Evolutionary conservation across 257 asterid genomes (phyloP).

Genomic region (Gentiana dahurica): DNA sequence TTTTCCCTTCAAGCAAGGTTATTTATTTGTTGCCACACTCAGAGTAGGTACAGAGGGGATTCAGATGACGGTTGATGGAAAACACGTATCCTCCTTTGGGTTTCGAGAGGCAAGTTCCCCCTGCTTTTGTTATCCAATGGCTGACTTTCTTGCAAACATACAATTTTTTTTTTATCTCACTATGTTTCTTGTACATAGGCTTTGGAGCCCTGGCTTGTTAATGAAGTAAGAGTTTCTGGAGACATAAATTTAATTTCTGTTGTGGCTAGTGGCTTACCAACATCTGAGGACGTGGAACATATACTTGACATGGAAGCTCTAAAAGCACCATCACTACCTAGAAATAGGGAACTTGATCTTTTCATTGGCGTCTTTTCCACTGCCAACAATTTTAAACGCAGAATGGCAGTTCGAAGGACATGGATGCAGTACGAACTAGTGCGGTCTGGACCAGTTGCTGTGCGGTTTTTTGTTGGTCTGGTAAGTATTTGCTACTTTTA

Average conservation of each 20-base stretch:
- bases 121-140: background rate
- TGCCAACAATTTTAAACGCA: conserved; percentile 90
- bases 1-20: conserved; percentile 85
- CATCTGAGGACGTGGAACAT: conserved; percentile 88
- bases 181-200: conserved; percentile 37
- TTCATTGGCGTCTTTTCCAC: conserved; percentile 90
- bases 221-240: conserved; percentile 80
- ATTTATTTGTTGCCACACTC: conserved; percentile 78
- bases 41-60: conserved; percentile 94
- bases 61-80: conserved; percentile 98
- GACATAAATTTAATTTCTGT: conserved; percentile 69
- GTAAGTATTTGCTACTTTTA: conserved; percentile 32
- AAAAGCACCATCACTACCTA: conserved; percentile 56
- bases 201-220: conserved; percentile 95
- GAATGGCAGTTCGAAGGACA: conserved; percentile 98
- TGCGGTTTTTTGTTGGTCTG: conserved; percentile 97
- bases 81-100: conserved; percentile 82
- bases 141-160: background rate
- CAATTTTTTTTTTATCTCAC: too few species aligned
- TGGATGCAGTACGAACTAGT: conserved; percentile 96
- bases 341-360: conserved; percentile 40
- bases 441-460: conserved; percentile 77
- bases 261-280: conserved; percentile 90
- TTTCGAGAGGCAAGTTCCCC: conserved; percentile 72
- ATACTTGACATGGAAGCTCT: conserved; percentile 65